Base-by-base conservation (phyloP, 2,329 filamentous ascomycete genomes). In the Fusarium sp. region DNA sequence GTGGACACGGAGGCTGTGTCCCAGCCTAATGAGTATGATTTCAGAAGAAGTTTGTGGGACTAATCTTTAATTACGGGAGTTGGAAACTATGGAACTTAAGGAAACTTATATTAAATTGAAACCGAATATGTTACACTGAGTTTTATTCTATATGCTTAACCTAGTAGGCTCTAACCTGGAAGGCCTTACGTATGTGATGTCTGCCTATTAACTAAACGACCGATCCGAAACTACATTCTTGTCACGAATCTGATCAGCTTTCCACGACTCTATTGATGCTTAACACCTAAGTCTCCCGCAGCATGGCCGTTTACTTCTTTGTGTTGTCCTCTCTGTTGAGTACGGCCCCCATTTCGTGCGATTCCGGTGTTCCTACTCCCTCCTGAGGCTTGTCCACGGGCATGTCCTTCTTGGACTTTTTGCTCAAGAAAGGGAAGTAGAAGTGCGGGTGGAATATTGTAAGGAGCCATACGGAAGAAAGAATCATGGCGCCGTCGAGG, bases 401-500 rank as follows among this genome's bases (percentile, higher is more conserved):
- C n/a, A 18, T 57, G 0, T 54, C 58, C 10, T 61, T 52, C 16
- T 63, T 65, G 0, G 58, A n/a, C 5, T 69, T 76, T 14, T 68
- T 75, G 0, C 59, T 56, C 1, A 76, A 7, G 24, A 50, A 76
- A 0, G 74, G 71, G 14, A 76, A 76, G 5, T 56, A 76, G 61
- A 74, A 75, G 29, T 73, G 65, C 0, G 71, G 74, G 7, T 76
- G 74, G 35, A 76, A 72, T 2, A 75, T 62, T 0, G 74, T 76
- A 6, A 76, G 29, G 8, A 64, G 74, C 74, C 71, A 74, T 0
- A 76, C 71, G 0, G 73, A 59, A 3, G 67, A 56, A 2, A 76
- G 73, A 2, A 76, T 74, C 74, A 76, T 76, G 2, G 64, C 65
- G 6, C 74, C 74, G 3, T 76, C 74, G 1, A 76, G 71, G 10